A percentile compares a stretch with the other conserved stretches of the same genome.
phyloP scores from a whole-genome alignment of 2,329 filamentous ascomycete species.

The Penicillium sp. region DNA sequence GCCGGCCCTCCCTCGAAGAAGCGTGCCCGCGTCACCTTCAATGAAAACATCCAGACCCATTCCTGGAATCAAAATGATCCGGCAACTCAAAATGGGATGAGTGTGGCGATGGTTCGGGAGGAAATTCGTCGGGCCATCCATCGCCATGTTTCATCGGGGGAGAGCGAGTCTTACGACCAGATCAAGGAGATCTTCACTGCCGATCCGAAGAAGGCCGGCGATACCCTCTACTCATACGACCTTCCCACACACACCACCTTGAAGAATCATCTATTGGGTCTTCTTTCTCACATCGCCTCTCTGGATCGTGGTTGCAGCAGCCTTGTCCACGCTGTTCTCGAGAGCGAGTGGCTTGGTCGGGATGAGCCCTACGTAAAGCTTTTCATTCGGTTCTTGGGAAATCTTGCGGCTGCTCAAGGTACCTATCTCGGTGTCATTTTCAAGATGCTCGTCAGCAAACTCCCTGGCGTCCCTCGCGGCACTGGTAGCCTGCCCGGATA shows the following conservation, averaged over 20 bases:
- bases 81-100: slow-evolving; percentile 54
- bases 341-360: slow-evolving; percentile 66
- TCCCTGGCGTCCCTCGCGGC: slow-evolving; percentile 66
- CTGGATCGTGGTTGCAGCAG: slow-evolving; percentile 63
- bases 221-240: slow-evolving; percentile 45
- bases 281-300: slow-evolving; percentile 61
- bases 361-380: slow-evolving; percentile 64
- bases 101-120: slow-evolving; percentile 63
- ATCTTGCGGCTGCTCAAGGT: slow-evolving; percentile 80
- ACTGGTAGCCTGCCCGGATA: slow-evolving; percentile 61
- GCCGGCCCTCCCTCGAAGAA: slow-evolving; percentile 45
- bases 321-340: slow-evolving; percentile 63
- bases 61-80: slow-evolving; percentile 39
- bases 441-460: slow-evolving; percentile 79
- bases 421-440: slow-evolving; percentile 77
- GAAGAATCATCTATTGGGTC: slow-evolving; percentile 64
- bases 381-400: slow-evolving; percentile 63
- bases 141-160: slow-evolving; percentile 56
- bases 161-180: slow-evolving; percentile 63
- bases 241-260: slow-evolving; percentile 59
- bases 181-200: slow-evolving; percentile 60
- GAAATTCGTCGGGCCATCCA: slow-evolving; percentile 66
- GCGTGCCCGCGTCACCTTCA: slow-evolving; percentile 52
- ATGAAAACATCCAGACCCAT: slow-evolving; percentile 49
- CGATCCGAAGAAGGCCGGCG: slow-evolving; percentile 52